Evolutionary conservation across 371 early-diverging fungal species (phyloP), one percentile per base, ranked within the genome.

Genomic region (Coemansia linderi): DNA sequence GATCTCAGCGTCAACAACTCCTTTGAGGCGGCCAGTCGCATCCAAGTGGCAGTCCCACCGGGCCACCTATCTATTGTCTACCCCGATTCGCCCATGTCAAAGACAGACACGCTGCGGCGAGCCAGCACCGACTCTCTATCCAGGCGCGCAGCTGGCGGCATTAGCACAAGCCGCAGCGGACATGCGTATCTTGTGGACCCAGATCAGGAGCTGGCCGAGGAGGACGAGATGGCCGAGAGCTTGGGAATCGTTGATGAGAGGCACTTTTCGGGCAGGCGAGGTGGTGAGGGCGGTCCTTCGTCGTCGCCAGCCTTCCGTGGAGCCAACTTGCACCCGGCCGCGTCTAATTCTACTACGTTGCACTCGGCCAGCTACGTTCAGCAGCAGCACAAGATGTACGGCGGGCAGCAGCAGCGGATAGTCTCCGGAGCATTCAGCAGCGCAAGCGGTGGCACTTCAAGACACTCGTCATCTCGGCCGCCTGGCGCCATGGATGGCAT

Each of bases 81-180:
- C 43, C 78, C 78, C 6, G 78, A 77, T 38, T 77, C 78, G 70
- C 78, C 78, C 27, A 77, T 77, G 78, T 77, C 78, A 27, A 73
- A 65, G 65, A 66, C 78, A 3, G 78, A 77, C 31, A 77, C 78
- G 15, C 61, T 77, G 38, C 39, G 73, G 15, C 65, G 66, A 27
- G 50, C 59, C 58, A 77, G 78, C 58, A 50, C 41, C 2, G 78
- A 73, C 24, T 77, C 78, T 17, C 36, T 54, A 37, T 41, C 62
- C 22, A 75, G 57, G 38, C 67, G 67, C 19, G 46, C 61, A 31
- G 61, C 64, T 43, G 58, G 37, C 17, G 65, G 63, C 10, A 38
- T 27, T 1, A 19, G 3, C 13, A 43, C 48, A 10, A 40, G 41
- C 10, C 46, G 59, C 39, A 68, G 77, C 33, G 78, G 69, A 1